A percentile compares a stretch with the other conserved stretches of the same genome.
phyloP scores from a whole-genome alignment of 257 asterid species.

The Cynanchum wilfordii region DNA sequence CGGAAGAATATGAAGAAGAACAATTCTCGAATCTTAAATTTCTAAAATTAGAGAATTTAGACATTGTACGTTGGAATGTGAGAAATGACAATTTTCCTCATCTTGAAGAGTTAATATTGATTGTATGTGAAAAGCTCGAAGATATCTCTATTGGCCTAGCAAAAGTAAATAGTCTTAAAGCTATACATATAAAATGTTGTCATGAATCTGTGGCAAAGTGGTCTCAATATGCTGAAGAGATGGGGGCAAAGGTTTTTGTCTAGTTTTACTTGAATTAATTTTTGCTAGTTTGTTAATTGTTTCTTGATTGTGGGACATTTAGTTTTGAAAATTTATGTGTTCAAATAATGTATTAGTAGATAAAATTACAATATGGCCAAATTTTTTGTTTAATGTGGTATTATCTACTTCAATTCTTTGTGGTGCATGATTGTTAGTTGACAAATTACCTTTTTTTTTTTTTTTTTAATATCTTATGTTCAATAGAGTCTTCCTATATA shows the following conservation, averaged over 20 bases:
- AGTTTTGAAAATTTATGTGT: too few species aligned
- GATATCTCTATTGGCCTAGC: background rate
- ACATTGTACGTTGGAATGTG: background rate
- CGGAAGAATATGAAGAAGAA: background rate
- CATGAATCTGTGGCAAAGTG: background rate
- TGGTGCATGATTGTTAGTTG: too few species aligned
- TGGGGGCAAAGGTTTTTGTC: background rate
- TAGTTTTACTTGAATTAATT: too few species aligned
- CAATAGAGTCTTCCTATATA: too few species aligned
- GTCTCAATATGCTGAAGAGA: background rate
- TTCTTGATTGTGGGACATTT: too few species aligned
- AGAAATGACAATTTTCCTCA: background rate
- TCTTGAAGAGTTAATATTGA: background rate
- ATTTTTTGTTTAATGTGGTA: too few species aligned
- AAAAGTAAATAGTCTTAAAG: background rate
- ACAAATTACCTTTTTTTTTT: too few species aligned
- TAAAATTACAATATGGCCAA: too few species aligned
- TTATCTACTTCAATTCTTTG: too few species aligned
- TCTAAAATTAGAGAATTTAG: background rate
- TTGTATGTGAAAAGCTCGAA: background rate
- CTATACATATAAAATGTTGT: background rate
- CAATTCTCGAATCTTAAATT: background rate
- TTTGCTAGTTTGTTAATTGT: background rate
- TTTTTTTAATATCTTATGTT: too few species aligned
- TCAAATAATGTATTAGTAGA: too few species aligned